phyloP scores from a whole-genome alignment of 1,139 yeast genomes.

The Saccharomyces hybrid region DNA sequence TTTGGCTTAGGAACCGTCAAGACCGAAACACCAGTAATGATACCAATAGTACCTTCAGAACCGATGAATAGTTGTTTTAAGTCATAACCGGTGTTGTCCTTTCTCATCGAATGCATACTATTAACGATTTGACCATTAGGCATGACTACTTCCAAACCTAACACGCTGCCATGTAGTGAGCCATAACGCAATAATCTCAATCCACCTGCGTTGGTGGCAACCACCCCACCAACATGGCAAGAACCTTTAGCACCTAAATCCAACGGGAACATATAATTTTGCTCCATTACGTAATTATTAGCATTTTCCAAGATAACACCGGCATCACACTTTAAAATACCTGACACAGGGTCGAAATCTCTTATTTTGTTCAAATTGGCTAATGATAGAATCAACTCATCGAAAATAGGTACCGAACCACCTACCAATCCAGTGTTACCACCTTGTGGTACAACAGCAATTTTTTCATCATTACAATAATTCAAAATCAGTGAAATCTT shows the following conservation, averaged over 20 bases:
- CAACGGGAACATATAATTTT: slow-evolving; percentile 84
- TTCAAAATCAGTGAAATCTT: slow-evolving; percentile 71
- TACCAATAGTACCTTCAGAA: slow-evolving; percentile 84
- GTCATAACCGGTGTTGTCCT: slow-evolving; percentile 93
- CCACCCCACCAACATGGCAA: slow-evolving; percentile 92
- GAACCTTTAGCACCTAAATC: slow-evolving; percentile 97
- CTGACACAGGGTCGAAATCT: slow-evolving; percentile 73
- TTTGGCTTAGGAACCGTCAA: slow-evolving; percentile 89
- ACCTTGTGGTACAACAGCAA: slow-evolving; percentile 94
- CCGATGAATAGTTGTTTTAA: slow-evolving; percentile 89
- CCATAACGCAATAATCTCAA: slow-evolving; percentile 82
- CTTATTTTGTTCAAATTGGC: slow-evolving; percentile 69
- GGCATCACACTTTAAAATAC: slow-evolving; percentile 82
- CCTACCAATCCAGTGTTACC: slow-evolving; percentile 97
- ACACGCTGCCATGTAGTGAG: slow-evolving; percentile 82
- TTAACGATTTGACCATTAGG: slow-evolving; percentile 81
- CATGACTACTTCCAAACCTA: slow-evolving; percentile 86
- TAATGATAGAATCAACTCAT: slow-evolving; percentile 72
- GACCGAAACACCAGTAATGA: slow-evolving; percentile 83
- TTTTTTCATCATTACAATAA: slow-evolving; percentile 68
- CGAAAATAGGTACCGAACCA: slow-evolving; percentile 88
- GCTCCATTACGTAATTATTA: slow-evolving; percentile 67
- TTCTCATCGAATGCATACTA: slow-evolving; percentile 75
- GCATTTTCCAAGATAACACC: slow-evolving; percentile 86
- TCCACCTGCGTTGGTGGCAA: slow-evolving; percentile 96